Conservation (phyloP, 208 protist genomes). For the Trypanosoma congolense region DNA sequence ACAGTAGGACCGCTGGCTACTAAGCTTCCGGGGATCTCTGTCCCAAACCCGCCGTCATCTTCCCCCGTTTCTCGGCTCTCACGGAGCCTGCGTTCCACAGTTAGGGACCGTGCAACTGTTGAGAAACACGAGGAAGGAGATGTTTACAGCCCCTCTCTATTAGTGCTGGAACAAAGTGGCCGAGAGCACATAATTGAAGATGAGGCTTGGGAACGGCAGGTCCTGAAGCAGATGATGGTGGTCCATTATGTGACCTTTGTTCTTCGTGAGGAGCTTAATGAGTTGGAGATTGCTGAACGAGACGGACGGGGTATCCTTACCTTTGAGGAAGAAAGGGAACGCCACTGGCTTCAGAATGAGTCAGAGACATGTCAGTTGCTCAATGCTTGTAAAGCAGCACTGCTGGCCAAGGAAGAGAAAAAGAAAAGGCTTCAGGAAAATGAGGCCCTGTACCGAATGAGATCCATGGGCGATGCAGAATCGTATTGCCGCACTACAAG, state of each 20-base stretch:
- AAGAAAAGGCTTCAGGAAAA: conserved; percentile 20
- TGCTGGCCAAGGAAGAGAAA: conserved; percentile 46
- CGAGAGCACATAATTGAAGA: conserved; percentile 38
- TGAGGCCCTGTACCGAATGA: conserved; percentile 12
- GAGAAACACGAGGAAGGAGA: conserved; percentile 15
- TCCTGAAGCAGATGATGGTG: conserved; percentile 70
- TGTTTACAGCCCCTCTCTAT: conserved; percentile 23
- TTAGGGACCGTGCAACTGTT: not conserved
- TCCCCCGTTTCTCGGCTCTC: conserved; percentile 10
- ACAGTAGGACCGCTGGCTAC: conserved; percentile 8
- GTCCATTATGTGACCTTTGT: conserved; percentile 74
- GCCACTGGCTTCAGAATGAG: conserved; percentile 44
- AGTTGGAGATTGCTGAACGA: conserved; percentile 43
- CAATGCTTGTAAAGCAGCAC: conserved; percentile 22
- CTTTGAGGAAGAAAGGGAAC: conserved; percentile 52
- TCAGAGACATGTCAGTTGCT: conserved; percentile 32
- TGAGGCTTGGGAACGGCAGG: conserved; percentile 61
- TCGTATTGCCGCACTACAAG: too few species aligned
- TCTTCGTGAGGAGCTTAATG: conserved; percentile 60
- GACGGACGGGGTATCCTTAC: conserved; percentile 24
- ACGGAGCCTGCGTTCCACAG: conserved; percentile 7
- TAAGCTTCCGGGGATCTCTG: conserved; percentile 41
- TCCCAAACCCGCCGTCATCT: conserved; percentile 26
- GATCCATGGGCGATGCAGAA: too few species aligned
- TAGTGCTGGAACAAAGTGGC: conserved; percentile 37